Conservation (phyloP, 768 basidiomycete species). For the Tulasnella sp. region DNA sequence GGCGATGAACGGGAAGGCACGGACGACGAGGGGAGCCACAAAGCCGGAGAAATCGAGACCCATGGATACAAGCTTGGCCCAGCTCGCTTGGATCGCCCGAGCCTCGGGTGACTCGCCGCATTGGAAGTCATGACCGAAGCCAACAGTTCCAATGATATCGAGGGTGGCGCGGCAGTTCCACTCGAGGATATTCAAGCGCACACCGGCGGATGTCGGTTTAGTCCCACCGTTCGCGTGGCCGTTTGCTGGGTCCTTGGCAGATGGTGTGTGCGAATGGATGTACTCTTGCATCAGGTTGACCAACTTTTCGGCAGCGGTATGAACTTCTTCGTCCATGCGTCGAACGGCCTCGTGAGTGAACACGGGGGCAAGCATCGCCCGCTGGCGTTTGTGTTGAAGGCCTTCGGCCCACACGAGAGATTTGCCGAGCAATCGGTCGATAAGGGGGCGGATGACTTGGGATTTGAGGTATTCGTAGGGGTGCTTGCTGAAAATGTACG, state of each 20-base stretch:
- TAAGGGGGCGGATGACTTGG: slow-evolving; percentile 26
- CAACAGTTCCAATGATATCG: slow-evolving; percentile 28
- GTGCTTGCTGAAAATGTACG: slow-evolving; percentile 19
- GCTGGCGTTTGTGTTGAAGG: slow-evolving; percentile 27
- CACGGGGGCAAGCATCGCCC: slow-evolving; percentile 18
- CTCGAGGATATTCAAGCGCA: slow-evolving; percentile 17
- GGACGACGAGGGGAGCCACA: slow-evolving; percentile 21
- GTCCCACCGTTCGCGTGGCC: no score
- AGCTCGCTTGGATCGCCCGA: slow-evolving; percentile 23
- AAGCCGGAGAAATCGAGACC: slow-evolving; percentile 19
- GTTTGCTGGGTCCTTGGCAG: no score
- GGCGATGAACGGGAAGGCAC: slow-evolving; percentile 24
- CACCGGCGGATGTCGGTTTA: no score
- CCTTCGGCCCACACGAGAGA: slow-evolving; percentile 32
- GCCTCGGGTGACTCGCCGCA: slow-evolving; percentile 27
- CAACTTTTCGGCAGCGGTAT: slow-evolving; percentile 13
- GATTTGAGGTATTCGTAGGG: neutral
- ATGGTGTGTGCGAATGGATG: neutral
- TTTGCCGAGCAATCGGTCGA: slow-evolving; percentile 27
- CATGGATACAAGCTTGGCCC: slow-evolving; percentile 22
- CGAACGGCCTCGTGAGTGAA: slow-evolving; percentile 20
- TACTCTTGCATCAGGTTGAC: neutral
- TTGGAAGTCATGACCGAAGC: slow-evolving; percentile 32
- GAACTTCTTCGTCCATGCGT: slow-evolving; percentile 11
- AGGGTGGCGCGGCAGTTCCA: slow-evolving; percentile 19